Evolutionary conservation across 2,329 filamentous ascomycete species (phyloP).

Genomic region (Fusarium brachygibbosum): DNA sequence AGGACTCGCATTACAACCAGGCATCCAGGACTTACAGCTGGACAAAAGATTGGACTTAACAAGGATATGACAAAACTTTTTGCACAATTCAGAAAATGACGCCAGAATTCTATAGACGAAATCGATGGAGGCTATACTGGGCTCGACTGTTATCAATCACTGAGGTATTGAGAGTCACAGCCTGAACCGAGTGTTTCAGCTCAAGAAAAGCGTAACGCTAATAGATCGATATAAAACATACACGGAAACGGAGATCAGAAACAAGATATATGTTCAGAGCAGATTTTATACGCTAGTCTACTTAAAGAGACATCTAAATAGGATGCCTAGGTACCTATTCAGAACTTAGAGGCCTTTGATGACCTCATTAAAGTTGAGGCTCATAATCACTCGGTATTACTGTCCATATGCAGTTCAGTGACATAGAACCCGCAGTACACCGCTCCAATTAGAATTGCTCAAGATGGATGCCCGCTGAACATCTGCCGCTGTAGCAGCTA

Average conservation of each 20-base stretch:
- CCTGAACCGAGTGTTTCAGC: conserved; percentile 17
- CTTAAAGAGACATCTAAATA: conserved; percentile 29
- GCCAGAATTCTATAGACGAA: neutral
- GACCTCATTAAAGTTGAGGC: conserved; percentile 44
- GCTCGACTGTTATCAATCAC: neutral
- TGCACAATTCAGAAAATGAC: no score
- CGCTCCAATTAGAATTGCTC: conserved; percentile 11
- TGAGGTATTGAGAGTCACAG: conserved; percentile 10
- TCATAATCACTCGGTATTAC: conserved; percentile 7
- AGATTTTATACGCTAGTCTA: neutral
- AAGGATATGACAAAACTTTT: neutral
- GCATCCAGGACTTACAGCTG: conserved; percentile 21
- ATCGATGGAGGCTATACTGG: neutral
- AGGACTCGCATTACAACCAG: conserved; percentile 19
- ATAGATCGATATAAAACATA: conserved; percentile 7
- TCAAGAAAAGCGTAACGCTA: conserved; percentile 4
- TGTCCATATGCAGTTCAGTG: neutral
- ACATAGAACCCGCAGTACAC: conserved; percentile 5
- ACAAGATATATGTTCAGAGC: neutral
- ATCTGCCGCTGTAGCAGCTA: neutral
- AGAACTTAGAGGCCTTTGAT: conserved; percentile 25
- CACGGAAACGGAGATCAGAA: neutral
- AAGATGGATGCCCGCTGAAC: neutral
- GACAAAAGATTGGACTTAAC: neutral
- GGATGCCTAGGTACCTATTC: neutral